A percentile compares a stretch with the other conserved stretches of the same genome.
These are phyloP conservation scores for Leptomonas pyrrhocoris DNA, from an alignment of 208 protist genomes.

Conservation along the genomic window DNA sequence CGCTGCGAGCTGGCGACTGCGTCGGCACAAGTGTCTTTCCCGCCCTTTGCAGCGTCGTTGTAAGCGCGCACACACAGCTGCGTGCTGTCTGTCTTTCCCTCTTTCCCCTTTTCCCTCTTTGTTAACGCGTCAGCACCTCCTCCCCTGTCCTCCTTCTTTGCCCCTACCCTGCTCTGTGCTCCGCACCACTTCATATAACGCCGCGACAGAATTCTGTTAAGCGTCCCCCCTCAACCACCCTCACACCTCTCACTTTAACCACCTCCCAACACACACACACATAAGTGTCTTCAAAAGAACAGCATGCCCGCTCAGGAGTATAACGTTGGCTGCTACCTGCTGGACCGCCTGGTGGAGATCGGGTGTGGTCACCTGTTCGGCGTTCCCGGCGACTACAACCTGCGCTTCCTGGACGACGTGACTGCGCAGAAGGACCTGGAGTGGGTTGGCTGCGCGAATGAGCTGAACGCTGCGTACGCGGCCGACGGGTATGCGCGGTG, in stretches of 20 bases:
- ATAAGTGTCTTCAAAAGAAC: not conserved
- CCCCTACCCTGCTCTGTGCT: no score
- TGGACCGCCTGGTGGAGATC: constrained; percentile 42
- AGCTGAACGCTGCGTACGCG: constrained; percentile 61
- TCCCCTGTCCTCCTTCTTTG: no score
- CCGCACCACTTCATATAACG: no score
- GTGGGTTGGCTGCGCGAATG: constrained; percentile 56
- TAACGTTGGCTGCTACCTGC: constrained; percentile 53
- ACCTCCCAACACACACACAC: not conserved
- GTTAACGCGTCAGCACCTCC: no score
- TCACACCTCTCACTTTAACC: not conserved
- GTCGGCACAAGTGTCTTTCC: no score
- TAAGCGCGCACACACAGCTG: no score
- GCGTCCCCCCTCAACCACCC: not conserved
- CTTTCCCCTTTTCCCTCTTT: no score
- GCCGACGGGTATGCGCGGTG: constrained; percentile 51
- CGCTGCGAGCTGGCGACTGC: no score
- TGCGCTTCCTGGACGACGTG: constrained; percentile 57
- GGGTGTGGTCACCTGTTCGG: constrained; percentile 47
- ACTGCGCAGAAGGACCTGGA: constrained; percentile 32
- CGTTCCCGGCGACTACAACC: constrained; percentile 59
- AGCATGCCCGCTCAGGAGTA: constrained; percentile 39
- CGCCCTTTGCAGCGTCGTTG: no score
- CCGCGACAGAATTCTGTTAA: no score
- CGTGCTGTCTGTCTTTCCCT: no score